Evolutionary conservation across 805 yeast species (phyloP).

Genomic region (Yarrowia deformans): DNA sequence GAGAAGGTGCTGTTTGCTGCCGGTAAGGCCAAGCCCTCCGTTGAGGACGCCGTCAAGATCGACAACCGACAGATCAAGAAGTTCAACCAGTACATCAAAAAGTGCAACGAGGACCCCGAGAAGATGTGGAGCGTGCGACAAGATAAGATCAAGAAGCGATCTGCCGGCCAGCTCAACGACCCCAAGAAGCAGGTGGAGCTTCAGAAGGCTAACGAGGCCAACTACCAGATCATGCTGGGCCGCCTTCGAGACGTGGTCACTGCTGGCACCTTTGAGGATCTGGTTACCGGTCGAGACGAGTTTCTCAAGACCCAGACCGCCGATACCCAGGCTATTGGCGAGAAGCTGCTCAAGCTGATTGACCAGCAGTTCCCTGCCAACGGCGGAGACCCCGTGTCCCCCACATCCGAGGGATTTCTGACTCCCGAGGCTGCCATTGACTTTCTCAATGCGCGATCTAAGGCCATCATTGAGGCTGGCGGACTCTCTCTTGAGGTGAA

Average conservation of each 20-base stretch:
- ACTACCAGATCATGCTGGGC: slow-evolving; percentile 40
- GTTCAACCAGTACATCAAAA: slow-evolving; percentile 77
- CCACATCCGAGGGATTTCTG: slow-evolving; percentile 11
- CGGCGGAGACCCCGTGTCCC: not conserved
- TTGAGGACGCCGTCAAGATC: slow-evolving; percentile 68
- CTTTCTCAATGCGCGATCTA: not conserved
- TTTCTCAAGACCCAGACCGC: slow-evolving; percentile 17
- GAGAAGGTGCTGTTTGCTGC: slow-evolving; percentile 83
- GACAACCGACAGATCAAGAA: slow-evolving; percentile 74
- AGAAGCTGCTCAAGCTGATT: slow-evolving; percentile 21
- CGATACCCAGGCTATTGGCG: slow-evolving; percentile 6
- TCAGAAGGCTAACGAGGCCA: slow-evolving; percentile 15
- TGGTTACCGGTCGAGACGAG: slow-evolving; percentile 10
- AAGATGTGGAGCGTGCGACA: slow-evolving; percentile 57
- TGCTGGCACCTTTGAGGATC: slow-evolving; percentile 45
- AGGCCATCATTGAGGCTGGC: too few species aligned
- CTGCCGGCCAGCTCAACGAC: slow-evolving; percentile 10
- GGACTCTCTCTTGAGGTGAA: too few species aligned
- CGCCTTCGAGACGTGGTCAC: slow-evolving; percentile 32
- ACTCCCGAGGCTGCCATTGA: slow-evolving; percentile 22
- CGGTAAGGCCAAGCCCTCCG: slow-evolving; percentile 83
- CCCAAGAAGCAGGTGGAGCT: slow-evolving; percentile 31
- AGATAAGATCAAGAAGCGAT: slow-evolving; percentile 39
- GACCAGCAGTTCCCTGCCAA: slow-evolving; percentile 32
- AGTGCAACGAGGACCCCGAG: slow-evolving; percentile 64